Evolutionary conservation across 129 eudicot species (phyloP).

Genomic region (Kitagawia praeruptora): DNA sequence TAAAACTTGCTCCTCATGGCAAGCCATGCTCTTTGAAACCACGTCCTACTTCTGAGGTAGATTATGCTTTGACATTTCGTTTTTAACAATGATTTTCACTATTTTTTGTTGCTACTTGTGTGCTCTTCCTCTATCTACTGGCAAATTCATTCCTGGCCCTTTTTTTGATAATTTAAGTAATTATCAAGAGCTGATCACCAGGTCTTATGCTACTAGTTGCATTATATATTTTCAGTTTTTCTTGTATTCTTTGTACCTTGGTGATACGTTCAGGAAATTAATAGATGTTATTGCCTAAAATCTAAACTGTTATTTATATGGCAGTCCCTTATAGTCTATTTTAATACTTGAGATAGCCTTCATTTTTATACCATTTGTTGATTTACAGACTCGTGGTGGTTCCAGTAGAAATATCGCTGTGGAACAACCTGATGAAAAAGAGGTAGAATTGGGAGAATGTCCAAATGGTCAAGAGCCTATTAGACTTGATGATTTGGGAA

Average conservation of each 20-base stretch:
- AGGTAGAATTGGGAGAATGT: background rate
- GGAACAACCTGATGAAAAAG: slow-evolving; percentile 17
- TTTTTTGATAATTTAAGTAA: too few species aligned
- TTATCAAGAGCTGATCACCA: background rate
- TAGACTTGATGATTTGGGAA: slow-evolving; percentile 23
- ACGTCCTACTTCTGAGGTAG: slow-evolving; percentile 33
- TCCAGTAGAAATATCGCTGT: slow-evolving; percentile 18
- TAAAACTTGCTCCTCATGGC: slow-evolving; percentile 24
- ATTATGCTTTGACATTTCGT: background rate
- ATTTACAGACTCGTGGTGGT: slow-evolving; percentile 26
- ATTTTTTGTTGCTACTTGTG: background rate
- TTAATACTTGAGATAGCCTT: background rate
- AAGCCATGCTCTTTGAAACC: slow-evolving; percentile 14
- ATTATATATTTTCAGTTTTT: too few species aligned
- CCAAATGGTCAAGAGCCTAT: slow-evolving; percentile 14
- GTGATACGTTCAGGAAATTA: background rate
- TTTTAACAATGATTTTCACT: background rate
- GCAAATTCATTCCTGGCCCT: background rate
- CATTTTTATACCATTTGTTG: background rate
- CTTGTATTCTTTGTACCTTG: background rate
- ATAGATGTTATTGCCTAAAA: background rate
- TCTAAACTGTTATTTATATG: background rate
- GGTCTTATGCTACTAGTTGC: background rate
- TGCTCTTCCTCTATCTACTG: background rate
- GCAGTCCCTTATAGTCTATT: background rate